Percentiles rank a stretch among this genome's conserved stretches.
Conservation (phyloP, 805 yeast genomes). For the Candida ortonii region DNA sequence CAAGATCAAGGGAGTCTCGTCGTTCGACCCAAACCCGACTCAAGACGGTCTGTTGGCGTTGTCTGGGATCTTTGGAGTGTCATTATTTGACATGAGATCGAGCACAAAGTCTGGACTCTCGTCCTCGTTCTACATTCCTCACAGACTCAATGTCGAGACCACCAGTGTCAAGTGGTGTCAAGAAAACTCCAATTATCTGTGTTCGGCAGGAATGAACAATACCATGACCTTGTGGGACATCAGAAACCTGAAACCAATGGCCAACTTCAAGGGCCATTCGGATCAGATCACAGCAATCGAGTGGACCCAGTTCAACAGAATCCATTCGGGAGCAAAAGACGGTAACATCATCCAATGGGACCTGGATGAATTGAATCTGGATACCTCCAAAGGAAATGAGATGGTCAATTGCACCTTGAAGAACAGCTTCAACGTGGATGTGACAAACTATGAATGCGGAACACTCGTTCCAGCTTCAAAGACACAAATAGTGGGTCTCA, state of each 20-base stretch:
- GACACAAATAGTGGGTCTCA: conserved; percentile 45
- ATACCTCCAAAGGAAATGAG: conserved; percentile 1
- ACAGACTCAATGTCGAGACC: conserved; percentile 30
- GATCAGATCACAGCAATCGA: conserved; percentile 54
- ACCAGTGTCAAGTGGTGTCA: conserved; percentile 62
- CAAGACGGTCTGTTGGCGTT: conserved; percentile 56
- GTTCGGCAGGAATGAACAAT: conserved; percentile 56
- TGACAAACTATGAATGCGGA: conserved; percentile 43
- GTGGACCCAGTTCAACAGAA: conserved; percentile 44
- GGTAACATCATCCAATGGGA: conserved; percentile 73
- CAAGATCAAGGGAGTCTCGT: conserved; percentile 46
- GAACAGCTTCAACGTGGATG: conserved; percentile 39
- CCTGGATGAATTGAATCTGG: conserved; percentile 25
- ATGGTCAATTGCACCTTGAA: conserved; percentile 40
- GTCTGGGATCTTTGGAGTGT: conserved; percentile 71
- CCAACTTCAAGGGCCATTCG: conserved; percentile 53
- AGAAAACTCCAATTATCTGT: conserved; percentile 54
- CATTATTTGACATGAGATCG: conserved; percentile 67
- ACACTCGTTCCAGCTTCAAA: conserved; percentile 61
- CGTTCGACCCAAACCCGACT: conserved; percentile 48
- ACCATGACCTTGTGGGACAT: conserved; percentile 73
- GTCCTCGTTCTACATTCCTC: conserved; percentile 45
- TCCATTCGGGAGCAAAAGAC: conserved; percentile 60
- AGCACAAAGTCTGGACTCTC: conserved; percentile 28
- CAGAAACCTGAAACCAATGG: conserved; percentile 52